phyloP scores from a whole-genome alignment of 148 eudicot species.

The Vaccinium myrtillus region DNA sequence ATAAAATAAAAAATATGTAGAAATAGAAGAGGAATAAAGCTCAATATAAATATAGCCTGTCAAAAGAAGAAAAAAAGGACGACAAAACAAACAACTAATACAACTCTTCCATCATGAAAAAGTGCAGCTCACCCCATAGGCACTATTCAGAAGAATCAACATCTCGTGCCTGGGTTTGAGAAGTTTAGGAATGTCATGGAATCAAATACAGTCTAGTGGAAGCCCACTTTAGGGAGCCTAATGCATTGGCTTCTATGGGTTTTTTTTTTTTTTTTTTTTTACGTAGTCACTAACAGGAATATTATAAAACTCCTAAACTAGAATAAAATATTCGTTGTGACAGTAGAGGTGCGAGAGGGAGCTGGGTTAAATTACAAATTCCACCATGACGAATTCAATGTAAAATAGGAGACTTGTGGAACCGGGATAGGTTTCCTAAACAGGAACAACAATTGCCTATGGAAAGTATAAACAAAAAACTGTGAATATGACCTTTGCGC shows the following conservation, averaged over 20 bases:
- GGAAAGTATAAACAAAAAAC: not conserved
- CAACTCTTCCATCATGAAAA: not conserved
- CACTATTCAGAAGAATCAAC: not conserved
- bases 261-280: not conserved
- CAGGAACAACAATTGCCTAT: not conserved
- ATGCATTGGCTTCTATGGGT: not conserved
- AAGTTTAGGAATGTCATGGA: not conserved
- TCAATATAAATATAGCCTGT: not conserved
- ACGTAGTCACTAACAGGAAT: not conserved
- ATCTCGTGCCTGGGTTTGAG: not conserved
- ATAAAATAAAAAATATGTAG: not conserved
- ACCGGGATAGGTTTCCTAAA: not conserved
- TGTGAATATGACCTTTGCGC: not conserved
- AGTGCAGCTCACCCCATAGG: not conserved
- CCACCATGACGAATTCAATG: not conserved
- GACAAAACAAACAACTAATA: not conserved
- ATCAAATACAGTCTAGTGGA: not conserved
- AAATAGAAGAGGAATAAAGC: not conserved
- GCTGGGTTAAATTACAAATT: not conserved
- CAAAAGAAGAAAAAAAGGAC: not conserved
- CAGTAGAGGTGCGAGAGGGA: not conserved
- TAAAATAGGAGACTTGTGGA: not conserved
- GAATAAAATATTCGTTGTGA: not conserved
- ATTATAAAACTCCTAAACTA: not conserved
- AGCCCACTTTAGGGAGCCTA: not conserved